phyloP scores from a whole-genome alignment of 208 protist genomes.

The Tetramitus jugosus region DNA sequence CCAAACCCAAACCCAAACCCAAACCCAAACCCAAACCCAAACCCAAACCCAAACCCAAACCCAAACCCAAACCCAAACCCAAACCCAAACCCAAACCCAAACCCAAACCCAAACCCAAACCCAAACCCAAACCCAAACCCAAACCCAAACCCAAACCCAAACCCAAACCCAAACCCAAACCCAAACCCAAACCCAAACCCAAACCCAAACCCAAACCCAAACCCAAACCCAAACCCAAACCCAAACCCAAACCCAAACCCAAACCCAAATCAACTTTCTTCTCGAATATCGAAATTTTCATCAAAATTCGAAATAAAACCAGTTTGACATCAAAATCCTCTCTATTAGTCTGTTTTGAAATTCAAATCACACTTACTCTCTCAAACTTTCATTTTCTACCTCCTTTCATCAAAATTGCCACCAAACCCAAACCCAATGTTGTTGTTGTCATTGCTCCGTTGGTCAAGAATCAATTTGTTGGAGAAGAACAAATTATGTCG shows the following conservation, averaged over 20 bases:
- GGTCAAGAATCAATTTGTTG: no score
- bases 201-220: constrained; percentile 35
- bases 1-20: constrained; percentile 45
- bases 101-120: constrained; percentile 40
- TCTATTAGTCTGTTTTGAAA: constrained; percentile 43
- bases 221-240: constrained; percentile 36
- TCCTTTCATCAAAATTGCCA: no score
- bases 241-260: constrained; percentile 41
- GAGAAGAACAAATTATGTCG: no score
- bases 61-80: constrained; percentile 45
- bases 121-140: constrained; percentile 42
- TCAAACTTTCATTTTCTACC: no score
- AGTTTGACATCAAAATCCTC: no score
- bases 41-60: constrained; percentile 36
- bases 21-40: constrained; percentile 45
- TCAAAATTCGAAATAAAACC: no score
- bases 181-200: constrained; percentile 41
- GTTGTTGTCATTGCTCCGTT: no score
- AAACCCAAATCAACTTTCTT: no score
- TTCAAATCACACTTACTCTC: no score
- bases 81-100: constrained; percentile 24
- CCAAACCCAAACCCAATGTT: no score
- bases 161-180: constrained; percentile 39
- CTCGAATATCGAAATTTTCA: no score
- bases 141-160: constrained; percentile 43